These are phyloP conservation scores for Microglena sp. DNA, from an alignment of 139 green algal species.

Conservation along the genomic window DNA sequence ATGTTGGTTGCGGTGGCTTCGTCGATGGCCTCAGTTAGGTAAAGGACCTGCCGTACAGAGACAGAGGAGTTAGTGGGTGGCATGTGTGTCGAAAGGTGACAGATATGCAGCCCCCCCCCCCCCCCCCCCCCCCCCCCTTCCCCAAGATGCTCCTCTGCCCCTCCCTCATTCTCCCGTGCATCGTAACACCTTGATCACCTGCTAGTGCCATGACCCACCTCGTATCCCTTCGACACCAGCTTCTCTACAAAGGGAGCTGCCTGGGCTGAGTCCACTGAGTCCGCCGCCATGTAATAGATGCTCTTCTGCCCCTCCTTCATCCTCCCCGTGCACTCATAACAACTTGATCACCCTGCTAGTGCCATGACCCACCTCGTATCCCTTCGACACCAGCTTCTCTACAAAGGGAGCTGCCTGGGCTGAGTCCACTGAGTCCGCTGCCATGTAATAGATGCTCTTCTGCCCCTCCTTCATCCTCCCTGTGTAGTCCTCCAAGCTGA, in stretches of 20 bases:
- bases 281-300: conserved; percentile 89
- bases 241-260: conserved; percentile 83
- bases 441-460: conserved; percentile 93
- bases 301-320: conserved; percentile 76
- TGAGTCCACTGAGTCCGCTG: conserved; percentile 25
- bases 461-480: conserved; percentile 83
- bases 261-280: conserved; percentile 36
- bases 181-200: too few species aligned
- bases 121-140: too few species aligned
- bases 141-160: too few species aligned
- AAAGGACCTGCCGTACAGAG: too few species aligned
- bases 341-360: too few species aligned
- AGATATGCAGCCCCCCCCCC: too few species aligned
- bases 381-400: conserved; percentile 69
- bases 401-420: conserved; percentile 76
- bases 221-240: conserved; percentile 65
- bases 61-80: too few species aligned
- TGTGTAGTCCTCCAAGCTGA: conserved; percentile 75
- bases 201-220: too few species aligned
- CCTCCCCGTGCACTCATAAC: too few species aligned
- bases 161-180: too few species aligned
- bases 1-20: conserved; percentile 86
- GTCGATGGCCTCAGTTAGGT: conserved; percentile 91
- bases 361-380: conserved; percentile 86
- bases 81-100: too few species aligned